Base-by-base conservation (phyloP, 169 alveolate genomes). In the Toxoplasma gondii region DNA sequence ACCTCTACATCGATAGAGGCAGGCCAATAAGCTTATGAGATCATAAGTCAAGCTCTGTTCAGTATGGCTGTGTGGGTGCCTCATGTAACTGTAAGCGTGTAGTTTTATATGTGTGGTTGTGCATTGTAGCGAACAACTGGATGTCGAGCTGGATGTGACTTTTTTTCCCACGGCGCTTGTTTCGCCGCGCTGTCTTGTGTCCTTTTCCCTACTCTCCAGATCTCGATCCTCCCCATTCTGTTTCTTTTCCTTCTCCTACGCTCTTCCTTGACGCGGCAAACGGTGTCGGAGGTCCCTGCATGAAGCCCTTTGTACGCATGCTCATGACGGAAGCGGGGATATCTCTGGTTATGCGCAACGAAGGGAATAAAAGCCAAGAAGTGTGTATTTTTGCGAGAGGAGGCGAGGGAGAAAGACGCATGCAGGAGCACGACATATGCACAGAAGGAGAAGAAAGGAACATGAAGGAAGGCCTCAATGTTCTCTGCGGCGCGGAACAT, bases 401-500 rank as follows among this genome's bases (percentile, higher is more conserved):
- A 78, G 86, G 44, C 86, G n/a, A n/a, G n/a, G n/a, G n/a, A n/a
- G n/a, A n/a, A n/a, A 1, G 45, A 19, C 44, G 86, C 39, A 9
- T 17, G n/a, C 29, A 17, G 45, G 16, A n/a, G 44, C 9, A 9
- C 74, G 86, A 78, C 5, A 9, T 67, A 44, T 34, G 10, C 45
- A 41, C 39, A 34, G 69, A 83, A 34, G 54, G 29, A 39, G 90
- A 39, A 0, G 69, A 19, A 24, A 43, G 36, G 41, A 9, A 36
- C 0, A 12, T 49, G 58, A 49, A 49, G 24, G 67, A 27, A 22
- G 94, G 94, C 54, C 95, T 98, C 78, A 98, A 98, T 94, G 96
- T 95, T 16, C 93, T 87, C 16, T 98, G 99, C 88, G 99, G 99
- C 38, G 98, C 99, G 29, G 99, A 98, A 87, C 96, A 81, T 87